A percentile compares a stretch with the other conserved stretches of the same genome.
Conservation (phyloP, 2,329 filamentous ascomycete genomes). For the Talaromyces sp. region DNA sequence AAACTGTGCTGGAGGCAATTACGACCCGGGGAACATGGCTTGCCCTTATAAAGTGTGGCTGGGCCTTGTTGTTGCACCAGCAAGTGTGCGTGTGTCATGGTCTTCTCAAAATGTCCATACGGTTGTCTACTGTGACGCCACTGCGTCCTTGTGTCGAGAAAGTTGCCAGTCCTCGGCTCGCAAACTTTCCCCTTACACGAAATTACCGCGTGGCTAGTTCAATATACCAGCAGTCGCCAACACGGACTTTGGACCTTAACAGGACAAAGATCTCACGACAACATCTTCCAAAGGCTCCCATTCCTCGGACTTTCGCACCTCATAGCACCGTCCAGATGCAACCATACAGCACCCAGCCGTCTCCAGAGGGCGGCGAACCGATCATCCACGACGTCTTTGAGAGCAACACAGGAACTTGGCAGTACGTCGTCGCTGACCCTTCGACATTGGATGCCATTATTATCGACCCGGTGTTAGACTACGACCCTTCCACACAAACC, state of each 20-base stretch:
- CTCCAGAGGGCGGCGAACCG: constrained; percentile 19
- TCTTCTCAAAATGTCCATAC: neutral
- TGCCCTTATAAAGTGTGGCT: neutral
- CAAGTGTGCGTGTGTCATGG: neutral
- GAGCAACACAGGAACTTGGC: constrained; percentile 36
- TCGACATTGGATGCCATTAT: constrained; percentile 50
- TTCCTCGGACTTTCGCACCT: neutral
- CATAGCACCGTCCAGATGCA: neutral
- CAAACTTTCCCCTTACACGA: neutral
- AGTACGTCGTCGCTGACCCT: constrained; percentile 51
- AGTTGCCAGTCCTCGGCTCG: neutral
- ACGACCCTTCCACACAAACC: constrained; percentile 42
- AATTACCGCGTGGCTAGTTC: neutral
- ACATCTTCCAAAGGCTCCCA: neutral
- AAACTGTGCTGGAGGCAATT: neutral
- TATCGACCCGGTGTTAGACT: constrained; percentile 63
- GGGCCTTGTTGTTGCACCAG: no score
- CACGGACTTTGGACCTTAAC: no score
- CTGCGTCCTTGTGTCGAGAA: neutral
- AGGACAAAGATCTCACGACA: no score
- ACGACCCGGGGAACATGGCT: neutral
- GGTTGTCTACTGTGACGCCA: neutral
- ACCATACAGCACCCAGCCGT: neutral
- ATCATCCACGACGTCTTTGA: constrained; percentile 37
- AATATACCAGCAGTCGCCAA: neutral